Evolutionary conservation across 2,329 filamentous ascomycete genomes (phyloP), one percentile per base, ranked within the genome.

Genomic region (Aspergillus quadrilineatus): DNA sequence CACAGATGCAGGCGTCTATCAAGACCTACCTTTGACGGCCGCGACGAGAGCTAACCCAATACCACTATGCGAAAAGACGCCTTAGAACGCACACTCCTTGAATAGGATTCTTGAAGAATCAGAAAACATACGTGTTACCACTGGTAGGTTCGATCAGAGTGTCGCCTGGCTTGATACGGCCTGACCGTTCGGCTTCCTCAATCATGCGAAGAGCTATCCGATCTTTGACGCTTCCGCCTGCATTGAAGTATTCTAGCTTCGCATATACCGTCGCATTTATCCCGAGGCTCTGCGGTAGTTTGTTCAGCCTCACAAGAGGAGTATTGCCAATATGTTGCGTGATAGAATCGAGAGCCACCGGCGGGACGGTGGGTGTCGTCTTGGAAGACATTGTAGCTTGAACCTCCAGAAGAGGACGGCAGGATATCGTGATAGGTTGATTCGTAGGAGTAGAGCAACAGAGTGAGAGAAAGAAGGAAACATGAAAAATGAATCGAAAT

Each of bases 111-210:
- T 22, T 14, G 6, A 45, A 12, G 9, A 22, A n/a, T 32, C 28
- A 37, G 29, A 50, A 29, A 42, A 72, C 75, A 48, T 69, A 79
- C 80, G 94, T 99, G 75, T 99, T 99, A 54, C 94, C 94, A 70
- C 91, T 96, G 47, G 94, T 99, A 8, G 94, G 94, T 82, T 99
- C 94, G 70, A 99, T 99, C 69, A 99, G 79, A 51, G 92, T 97
- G 77, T 97, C 92, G 55, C 93, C 94, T 29, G 94, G 94, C 82
- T 94, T 97, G 77, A 99, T 97, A 63, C 93, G 87, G 45, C 94
- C 94, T 51, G 84, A 88, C 71, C 85, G 86, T 82, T 99, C 94
- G 12, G 94, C 94, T 74, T 93, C 89, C 77, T 97, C 92, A 60
- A 99, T 89, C 94, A 99, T 99, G 69, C 94, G 89, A 72, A 97